These are phyloP conservation scores for Cladobotryum protrusum DNA, from an alignment of 2,329 filamentous ascomycete species.

Conservation along the genomic window DNA sequence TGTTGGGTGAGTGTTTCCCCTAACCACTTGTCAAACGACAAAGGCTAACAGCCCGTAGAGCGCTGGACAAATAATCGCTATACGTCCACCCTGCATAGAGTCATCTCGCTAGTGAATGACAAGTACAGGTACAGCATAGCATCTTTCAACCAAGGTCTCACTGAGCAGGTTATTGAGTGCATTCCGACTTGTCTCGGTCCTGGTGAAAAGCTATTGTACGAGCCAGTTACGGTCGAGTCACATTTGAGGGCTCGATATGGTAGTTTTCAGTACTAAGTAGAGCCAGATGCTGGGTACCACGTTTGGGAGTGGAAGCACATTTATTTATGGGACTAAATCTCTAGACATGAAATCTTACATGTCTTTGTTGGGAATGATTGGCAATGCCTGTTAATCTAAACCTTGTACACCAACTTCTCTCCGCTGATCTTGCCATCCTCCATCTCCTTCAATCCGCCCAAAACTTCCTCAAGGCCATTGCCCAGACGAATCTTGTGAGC, in stretches of 20 bases:
- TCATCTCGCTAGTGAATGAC: background rate
- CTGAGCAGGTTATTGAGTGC: background rate
- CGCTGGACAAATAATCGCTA: background rate
- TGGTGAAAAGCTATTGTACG: background rate
- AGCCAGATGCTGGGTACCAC: background rate
- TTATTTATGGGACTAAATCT: no score
- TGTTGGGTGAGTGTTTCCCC: background rate
- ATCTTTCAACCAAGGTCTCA: background rate
- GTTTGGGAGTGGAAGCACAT: no score
- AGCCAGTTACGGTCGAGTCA: background rate
- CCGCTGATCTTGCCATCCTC: slow-evolving; percentile 6
- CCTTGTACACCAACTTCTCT: slow-evolving; percentile 8
- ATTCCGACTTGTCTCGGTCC: background rate
- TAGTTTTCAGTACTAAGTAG: background rate
- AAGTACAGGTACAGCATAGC: background rate
- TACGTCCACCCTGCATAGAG: background rate
- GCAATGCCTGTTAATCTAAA: no score
- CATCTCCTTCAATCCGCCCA: background rate
- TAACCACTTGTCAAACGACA: background rate
- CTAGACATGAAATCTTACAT: no score
- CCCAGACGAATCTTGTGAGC: no score
- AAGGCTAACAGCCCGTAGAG: background rate
- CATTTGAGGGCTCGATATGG: background rate
- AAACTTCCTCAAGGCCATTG: slow-evolving; percentile 1
- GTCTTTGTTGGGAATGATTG: no score